Conservation (phyloP, 306 rosid genomes). For the Carpinus fangiana region DNA sequence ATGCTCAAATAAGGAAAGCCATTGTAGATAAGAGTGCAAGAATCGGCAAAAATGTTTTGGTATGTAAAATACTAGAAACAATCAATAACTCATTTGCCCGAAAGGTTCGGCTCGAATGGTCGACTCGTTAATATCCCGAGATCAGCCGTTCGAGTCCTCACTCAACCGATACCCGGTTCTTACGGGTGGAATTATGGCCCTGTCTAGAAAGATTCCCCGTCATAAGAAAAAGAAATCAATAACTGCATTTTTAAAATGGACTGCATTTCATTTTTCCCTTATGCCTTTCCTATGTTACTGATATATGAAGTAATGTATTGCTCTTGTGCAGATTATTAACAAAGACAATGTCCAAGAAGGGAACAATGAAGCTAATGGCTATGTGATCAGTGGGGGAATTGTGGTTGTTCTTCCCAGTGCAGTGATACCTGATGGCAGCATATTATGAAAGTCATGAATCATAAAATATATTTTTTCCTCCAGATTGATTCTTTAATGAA, state of each 20-base stretch:
- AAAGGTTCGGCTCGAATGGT: too few relatives aligned
- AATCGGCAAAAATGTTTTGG: conserved; percentile 47
- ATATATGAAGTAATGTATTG: background rate
- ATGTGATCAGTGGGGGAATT: conserved; percentile 37
- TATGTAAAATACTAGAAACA: background rate
- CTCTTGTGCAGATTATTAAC: conserved; percentile 37
- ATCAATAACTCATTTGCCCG: too few relatives aligned
- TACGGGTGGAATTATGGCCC: too few relatives aligned
- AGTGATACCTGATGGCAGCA: conserved; percentile 31
- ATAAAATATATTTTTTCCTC: background rate
- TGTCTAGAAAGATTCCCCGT: too few relatives aligned
- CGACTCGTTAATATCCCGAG: too few relatives aligned
- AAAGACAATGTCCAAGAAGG: conserved; percentile 41
- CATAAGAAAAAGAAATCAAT: too few relatives aligned
- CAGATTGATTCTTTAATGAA: background rate
- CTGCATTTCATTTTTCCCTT: background rate
- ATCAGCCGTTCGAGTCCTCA: too few relatives aligned
- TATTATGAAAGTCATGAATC: conserved; percentile 20
- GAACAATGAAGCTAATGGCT: conserved; percentile 32
- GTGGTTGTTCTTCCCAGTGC: conserved; percentile 34
- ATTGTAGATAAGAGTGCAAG: conserved; percentile 47
- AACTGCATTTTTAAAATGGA: background rate
- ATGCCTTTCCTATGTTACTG: background rate
- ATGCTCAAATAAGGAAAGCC: conserved; percentile 34
- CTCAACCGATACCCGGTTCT: too few relatives aligned